Conservation (phyloP, 768 basidiomycete genomes). For the Mycena rebaudengoi region DNA sequence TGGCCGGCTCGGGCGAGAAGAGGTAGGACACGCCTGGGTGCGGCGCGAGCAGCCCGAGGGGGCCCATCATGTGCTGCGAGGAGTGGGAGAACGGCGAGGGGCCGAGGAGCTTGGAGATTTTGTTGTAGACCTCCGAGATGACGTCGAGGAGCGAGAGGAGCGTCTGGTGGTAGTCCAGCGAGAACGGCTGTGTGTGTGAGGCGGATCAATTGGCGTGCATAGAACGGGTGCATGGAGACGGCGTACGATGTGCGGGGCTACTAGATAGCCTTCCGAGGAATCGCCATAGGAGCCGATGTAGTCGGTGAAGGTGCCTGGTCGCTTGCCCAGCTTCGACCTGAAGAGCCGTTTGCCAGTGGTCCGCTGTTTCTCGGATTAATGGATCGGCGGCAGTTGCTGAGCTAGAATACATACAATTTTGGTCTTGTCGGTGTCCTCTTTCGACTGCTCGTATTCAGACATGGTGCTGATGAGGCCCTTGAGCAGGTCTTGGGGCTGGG, state of each 20-base stretch:
- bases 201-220: too few species aligned
- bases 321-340: constrained; percentile 64
- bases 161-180: constrained; percentile 89
- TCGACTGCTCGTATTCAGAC: constrained; percentile 80
- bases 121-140: constrained; percentile 89
- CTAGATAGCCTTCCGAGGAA: constrained; percentile 68
- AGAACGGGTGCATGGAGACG: neutral
- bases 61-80: constrained; percentile 78
- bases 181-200: constrained; percentile 75
- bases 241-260: constrained; percentile 78
- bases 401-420: constrained; percentile 67
- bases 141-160: constrained; percentile 90
- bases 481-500: constrained; percentile 82
- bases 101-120: constrained; percentile 83
- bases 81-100: constrained; percentile 78
- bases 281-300: constrained; percentile 70
- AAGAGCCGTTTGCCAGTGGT: constrained; percentile 63
- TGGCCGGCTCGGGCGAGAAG: constrained; percentile 57
- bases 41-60: constrained; percentile 76
- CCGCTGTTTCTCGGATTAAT: constrained; percentile 16
- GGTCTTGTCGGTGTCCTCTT: constrained; percentile 76
- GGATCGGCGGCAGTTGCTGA: neutral
- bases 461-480: constrained; percentile 76
- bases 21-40: constrained; percentile 87
- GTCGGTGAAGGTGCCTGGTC: constrained; percentile 64